These are phyloP conservation scores for Polyporus arcularius DNA, from an alignment of 768 basidiomycete genomes.

Conservation along the genomic window DNA sequence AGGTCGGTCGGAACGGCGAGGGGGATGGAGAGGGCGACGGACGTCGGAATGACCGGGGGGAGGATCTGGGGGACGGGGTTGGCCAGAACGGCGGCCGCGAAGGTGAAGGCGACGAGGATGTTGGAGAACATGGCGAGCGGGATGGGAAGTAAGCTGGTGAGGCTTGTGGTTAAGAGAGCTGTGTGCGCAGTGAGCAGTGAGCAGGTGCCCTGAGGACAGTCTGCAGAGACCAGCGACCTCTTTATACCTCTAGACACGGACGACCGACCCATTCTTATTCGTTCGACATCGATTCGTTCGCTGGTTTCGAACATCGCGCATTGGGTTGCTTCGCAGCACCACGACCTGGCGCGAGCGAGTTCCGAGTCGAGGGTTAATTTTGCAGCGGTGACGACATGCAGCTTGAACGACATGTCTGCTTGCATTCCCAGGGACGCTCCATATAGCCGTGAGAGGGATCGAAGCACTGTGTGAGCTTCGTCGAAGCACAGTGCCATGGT, in stretches of 20 bases:
- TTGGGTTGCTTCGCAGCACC: neutral
- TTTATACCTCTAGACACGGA: neutral
- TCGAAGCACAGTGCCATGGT: slow-evolving; percentile 2
- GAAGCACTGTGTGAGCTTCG: neutral
- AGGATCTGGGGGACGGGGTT: slow-evolving; percentile 9
- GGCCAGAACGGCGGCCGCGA: slow-evolving; percentile 8
- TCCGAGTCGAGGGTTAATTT: neutral
- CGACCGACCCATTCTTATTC: neutral
- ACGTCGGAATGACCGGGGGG: neutral
- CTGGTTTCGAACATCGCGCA: neutral
- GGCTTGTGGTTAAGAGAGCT: neutral
- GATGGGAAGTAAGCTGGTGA: neutral
- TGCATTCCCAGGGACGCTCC: slow-evolving; percentile 13
- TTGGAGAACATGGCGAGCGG: slow-evolving; percentile 9
- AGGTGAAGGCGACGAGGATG: slow-evolving; percentile 6
- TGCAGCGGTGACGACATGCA: slow-evolving; percentile 3
- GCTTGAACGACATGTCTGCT: neutral
- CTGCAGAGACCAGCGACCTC: neutral
- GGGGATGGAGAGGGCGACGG: neutral
- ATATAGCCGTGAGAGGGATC: neutral
- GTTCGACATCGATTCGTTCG: neutral
- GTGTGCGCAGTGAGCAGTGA: neutral
- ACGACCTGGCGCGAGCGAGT: neutral
- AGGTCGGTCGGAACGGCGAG: neutral
- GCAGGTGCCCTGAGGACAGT: slow-evolving; percentile 4